Evolutionary conservation across 2,329 filamentous ascomycete species (phyloP), one percentile per base, ranked within the genome.

Genomic region (Fusarium oligoseptatum): DNA sequence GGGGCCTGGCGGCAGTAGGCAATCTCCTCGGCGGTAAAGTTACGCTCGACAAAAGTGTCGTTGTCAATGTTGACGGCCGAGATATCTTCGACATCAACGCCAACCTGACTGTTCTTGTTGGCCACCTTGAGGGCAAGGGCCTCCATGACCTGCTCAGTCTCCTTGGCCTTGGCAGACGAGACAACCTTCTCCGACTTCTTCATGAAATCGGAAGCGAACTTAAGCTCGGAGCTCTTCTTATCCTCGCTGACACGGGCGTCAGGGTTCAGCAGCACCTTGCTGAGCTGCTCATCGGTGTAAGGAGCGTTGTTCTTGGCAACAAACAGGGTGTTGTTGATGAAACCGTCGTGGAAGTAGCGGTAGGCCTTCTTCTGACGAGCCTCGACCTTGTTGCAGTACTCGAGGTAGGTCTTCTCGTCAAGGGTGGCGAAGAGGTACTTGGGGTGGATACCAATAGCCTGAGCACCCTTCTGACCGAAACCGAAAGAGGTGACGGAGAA

Each of bases 401-500:
- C 87, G 69, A 91, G 86, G 85, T 95, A 99, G 61, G 94, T 93
- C 57, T 92, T 87, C 85, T 96, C 90, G 81, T 98, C 96, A 61
- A 99, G 93, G n/a, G 94, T 93, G 58, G 97, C 97, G 79, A 93
- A 99, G 67, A 99, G 90, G 84, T 98, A 99, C 85, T 94, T 96
- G 81, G 97, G 95, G 83, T 99, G 97, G 62, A 99, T 93, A 88
- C 96, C 97, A 80, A 99, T 97, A 50, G 94, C 96, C 85, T 99
- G 97, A 29, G 97, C 94, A 81, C 97, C 97, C 91, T 99, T 99
- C 85, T 99, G 97, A 78, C 97, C 97, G 88, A 99, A 99, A 85
- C 97, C 97, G 84, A 99, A 99, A 0, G 97, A 99, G 8, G 97
- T 99, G 74, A 99, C 95, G 1, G 95, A 98, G 90, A 99, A 98